Percentiles rank a stretch among this genome's conserved stretches.
phyloP scores from a whole-genome alignment of 108 stramenopile genomes.

The Nitzschia sp. region DNA sequence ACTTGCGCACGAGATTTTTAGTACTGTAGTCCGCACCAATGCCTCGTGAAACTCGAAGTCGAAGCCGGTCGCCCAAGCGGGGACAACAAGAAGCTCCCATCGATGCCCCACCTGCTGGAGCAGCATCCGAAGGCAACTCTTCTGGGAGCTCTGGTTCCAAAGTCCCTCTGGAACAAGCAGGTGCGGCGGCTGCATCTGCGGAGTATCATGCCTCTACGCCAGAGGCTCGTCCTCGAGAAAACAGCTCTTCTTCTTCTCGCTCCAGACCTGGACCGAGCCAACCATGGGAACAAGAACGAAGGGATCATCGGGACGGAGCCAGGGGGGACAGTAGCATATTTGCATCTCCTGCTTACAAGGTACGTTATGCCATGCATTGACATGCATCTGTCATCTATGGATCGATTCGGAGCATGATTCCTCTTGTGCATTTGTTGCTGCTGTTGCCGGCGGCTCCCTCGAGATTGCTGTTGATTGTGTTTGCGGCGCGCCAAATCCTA shows the following conservation, averaged over 20 bases:
- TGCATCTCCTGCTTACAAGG: constrained; percentile 13
- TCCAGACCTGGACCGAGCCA: neutral
- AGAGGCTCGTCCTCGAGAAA: neutral
- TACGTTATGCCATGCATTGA: too few relatives aligned
- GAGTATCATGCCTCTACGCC: neutral
- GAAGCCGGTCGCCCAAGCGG: neutral
- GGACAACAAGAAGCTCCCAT: neutral
- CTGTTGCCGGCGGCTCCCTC: too few relatives aligned
- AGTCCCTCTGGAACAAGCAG: neutral
- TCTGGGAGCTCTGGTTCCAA: neutral
- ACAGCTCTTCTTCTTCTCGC: neutral
- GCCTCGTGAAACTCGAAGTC: constrained; percentile 8
- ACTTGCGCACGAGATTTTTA: too few relatives aligned
- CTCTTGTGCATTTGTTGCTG: too few relatives aligned
- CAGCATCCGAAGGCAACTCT: neutral
- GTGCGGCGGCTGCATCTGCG: neutral
- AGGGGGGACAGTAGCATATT: neutral
- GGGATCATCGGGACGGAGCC: neutral
- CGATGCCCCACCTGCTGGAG: neutral
- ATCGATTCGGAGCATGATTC: too few relatives aligned
- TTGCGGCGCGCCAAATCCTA: neutral
- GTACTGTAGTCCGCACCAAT: too few relatives aligned
- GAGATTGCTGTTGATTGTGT: neutral
- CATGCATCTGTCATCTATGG: too few relatives aligned
- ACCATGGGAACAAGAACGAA: constrained; percentile 1